These are phyloP conservation scores for Kodamaea kaohsiungensis DNA, from an alignment of 805 yeast species.

Conservation along the genomic window DNA sequence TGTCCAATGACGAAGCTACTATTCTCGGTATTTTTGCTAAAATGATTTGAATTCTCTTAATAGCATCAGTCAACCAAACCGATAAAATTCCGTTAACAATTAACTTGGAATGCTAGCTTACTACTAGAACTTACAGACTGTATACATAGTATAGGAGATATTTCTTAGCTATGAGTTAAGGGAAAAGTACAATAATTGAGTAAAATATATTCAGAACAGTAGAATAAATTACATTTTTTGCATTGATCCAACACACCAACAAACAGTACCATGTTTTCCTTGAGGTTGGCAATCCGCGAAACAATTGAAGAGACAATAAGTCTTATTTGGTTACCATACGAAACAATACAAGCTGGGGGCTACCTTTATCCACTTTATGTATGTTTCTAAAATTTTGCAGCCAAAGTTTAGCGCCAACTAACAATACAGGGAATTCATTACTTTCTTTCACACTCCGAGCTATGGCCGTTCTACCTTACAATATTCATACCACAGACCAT, in stretches of 20 bases:
- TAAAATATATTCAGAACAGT: too few species aligned
- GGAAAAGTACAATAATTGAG: too few species aligned
- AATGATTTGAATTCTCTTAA: too few species aligned
- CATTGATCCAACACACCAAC: neutral
- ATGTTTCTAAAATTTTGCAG: constrained; percentile 12
- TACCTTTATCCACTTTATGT: constrained; percentile 26
- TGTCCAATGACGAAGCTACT: too few species aligned
- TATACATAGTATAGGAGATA: too few species aligned
- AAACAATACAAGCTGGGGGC: constrained; percentile 19
- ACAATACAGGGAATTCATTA: constrained; percentile 40
- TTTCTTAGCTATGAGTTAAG: too few species aligned
- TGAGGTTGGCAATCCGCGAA: neutral
- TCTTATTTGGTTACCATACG: constrained; percentile 9
- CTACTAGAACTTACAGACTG: too few species aligned
- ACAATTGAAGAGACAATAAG: neutral
- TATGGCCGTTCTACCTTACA: constrained; percentile 50
- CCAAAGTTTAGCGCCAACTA: constrained; percentile 6
- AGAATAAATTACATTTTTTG: too few species aligned
- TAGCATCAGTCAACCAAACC: too few species aligned
- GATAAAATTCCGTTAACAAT: too few species aligned
- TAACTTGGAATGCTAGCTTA: too few species aligned
- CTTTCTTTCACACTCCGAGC: constrained; percentile 38
- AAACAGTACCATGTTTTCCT: neutral
- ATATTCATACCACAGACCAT: constrained; percentile 47
- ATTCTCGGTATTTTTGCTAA: too few species aligned